phyloP scores from a whole-genome alignment of 495 filamentous ascomycete genomes.

The Staphylotrichum tortipilum region DNA sequence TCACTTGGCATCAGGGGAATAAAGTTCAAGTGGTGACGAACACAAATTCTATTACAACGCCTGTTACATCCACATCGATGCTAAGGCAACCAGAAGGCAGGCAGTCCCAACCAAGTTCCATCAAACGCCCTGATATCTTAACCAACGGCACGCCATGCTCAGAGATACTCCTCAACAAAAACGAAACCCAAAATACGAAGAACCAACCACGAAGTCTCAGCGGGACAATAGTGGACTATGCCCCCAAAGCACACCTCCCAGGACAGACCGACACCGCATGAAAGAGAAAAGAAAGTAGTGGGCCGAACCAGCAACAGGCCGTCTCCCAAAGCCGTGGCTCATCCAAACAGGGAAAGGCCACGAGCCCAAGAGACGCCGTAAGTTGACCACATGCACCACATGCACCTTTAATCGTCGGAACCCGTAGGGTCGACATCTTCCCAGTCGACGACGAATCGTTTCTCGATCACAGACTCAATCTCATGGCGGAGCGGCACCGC shows the following conservation, averaged over 20 bases:
- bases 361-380: not conserved
- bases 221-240: not conserved
- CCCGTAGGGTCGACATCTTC: slow-evolving; percentile 1
- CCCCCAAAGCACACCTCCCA: no score
- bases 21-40: not conserved
- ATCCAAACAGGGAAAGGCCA: not conserved
- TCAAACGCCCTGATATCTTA: slow-evolving; percentile 8
- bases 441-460: slow-evolving; percentile 11
- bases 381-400: not conserved
- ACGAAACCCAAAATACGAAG: not conserved
- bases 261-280: no score
- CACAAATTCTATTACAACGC: slow-evolving; percentile 9
- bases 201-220: not conserved
- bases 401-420: not conserved
- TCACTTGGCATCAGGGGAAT: no score
- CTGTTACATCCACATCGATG: not conserved
- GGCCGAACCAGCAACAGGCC: not conserved
- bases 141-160: slow-evolving; percentile 7
- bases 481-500: not conserved
- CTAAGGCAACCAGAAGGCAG: not conserved
- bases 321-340: not conserved
- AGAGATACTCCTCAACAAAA: not conserved
- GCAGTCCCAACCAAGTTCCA: slow-evolving; percentile 1
- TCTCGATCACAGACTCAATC: not conserved
- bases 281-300: not conserved